Evolutionary conservation across 305 asterid genomes (phyloP), one percentile per base, ranked within the genome.

Genomic region (Fraxinus platypoda): DNA sequence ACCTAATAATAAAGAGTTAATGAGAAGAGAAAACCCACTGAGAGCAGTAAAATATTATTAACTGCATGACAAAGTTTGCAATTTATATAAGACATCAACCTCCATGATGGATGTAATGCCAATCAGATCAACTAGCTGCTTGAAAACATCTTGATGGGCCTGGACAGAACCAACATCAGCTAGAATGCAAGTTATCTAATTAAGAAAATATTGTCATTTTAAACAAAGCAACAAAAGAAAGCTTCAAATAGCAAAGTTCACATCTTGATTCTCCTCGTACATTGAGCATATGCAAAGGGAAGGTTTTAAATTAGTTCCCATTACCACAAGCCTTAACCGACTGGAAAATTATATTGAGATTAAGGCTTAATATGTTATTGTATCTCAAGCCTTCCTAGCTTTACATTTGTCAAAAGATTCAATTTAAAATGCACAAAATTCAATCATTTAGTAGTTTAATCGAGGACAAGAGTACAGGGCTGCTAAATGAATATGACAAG

Each of bases 91-190:
- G 81, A 74, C 78, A 81, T 84, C 78, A 83, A 96, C 99, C 98
- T 96, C 99, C 99, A 93, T 94, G 83, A 96, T 94, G 82, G 99
- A 96, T 74, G 99, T 94, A 85, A 96, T 91, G 54, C 98, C 99
- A 83, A 96, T 96, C 91, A 96, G 91, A 93, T 96, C 98, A 85
- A 96, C 98, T 86, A 96, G 94, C 90, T 89, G 91, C 79, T 84
- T 89, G 76, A 96, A 92, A 83, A 94, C 95, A 80, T 92, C 90
- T 85, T 91, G 97, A 88, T 91, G 95, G 78, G 85, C 90, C 98
- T 93, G 90, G 80, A 89, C 77, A 81, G 62, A 72, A 71, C 79
- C 52, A 52, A 66, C 37, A 49, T 71, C 75, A 74, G 74, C 77
- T 70, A 21, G 70, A 78, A 79, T 9, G 68, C 64, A 57, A 6